Base-by-base conservation (phyloP, 495 filamentous ascomycete genomes). In the Achaetomiella virescens region DNA sequence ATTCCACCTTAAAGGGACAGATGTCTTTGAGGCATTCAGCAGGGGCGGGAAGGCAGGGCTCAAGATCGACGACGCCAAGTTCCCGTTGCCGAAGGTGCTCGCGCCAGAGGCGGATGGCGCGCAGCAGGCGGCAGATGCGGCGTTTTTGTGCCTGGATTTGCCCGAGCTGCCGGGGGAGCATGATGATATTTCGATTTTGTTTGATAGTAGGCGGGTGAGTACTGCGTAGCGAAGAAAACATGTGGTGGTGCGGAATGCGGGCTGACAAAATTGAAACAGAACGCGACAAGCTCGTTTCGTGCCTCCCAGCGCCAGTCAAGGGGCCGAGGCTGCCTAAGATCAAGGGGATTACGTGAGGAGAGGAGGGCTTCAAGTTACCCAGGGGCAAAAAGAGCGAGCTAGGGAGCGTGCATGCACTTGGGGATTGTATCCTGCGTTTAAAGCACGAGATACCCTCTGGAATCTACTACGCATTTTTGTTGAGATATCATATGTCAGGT, bases 101-200 rank as follows among this genome's bases (percentile, higher is more conserved):
- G 78, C 76, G 4, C 22, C 63, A 7, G 83, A 84, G 24, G 65
- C 58, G 6, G 69, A 68, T 14, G 63, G 50, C 27, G 65, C 66
- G 17, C 54, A 60, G 55, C 48, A 47, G 17, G 63, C 62, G 27
- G 67, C 57, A 15, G 77, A 81, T 22, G 79, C 81, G 48, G 76
- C 79, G 21, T 95, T 91, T 71, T 75, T 93, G 20, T 91, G 86
- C 65, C 70, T 95, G 54, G 91, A 96, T 66, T 77, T 87, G 76
- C 85, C 88, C 5, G 91, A 95, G 51, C 90, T 92, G 72, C 86
- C 90, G 0, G 85, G 86, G 18, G 90, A 95, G 71, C 89, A 95
- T 68, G 91, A 95, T 70, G 91, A 96, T 72, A 86, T 96, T 62
- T 75, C 83, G 21, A 86, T 96, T 62, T 64, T 82, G 22, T 96